Percentiles rank a stretch among this genome's conserved stretches.
Evolutionary conservation across 805 yeast species (phyloP).

Genomic region (Yarrowia keelungensis): DNA sequence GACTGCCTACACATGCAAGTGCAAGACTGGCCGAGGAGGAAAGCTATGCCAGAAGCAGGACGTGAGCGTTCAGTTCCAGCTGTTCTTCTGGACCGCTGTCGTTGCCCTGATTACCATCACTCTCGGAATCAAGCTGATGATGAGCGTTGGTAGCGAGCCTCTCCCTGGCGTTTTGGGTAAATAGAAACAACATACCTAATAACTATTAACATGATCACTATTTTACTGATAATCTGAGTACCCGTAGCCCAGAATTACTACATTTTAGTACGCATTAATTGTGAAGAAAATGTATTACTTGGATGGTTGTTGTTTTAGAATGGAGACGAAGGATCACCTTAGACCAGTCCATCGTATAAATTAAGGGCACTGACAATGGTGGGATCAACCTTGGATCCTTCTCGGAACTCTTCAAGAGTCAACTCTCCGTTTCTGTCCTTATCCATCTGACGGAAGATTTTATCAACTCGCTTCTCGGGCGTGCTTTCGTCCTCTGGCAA

Average conservation of each 20-base stretch:
- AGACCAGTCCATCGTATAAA: constrained; percentile 81
- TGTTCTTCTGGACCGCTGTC: constrained; percentile 71
- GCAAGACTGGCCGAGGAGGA: constrained; percentile 53
- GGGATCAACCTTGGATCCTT: constrained; percentile 79
- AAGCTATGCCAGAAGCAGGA: constrained; percentile 71
- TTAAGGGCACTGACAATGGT: constrained; percentile 77
- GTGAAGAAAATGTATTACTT: neutral
- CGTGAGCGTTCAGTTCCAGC: constrained; percentile 67
- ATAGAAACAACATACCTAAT: neutral
- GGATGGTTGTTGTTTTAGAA: too few species aligned
- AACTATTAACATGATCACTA: too few species aligned
- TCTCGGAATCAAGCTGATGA: constrained; percentile 61
- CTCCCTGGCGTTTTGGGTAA: constrained; percentile 69
- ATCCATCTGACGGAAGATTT: constrained; percentile 77
- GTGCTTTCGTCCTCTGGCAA: constrained; percentile 88
- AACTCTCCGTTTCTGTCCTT: constrained; percentile 73
- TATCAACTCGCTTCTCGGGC: constrained; percentile 84
- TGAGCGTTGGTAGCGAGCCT: constrained; percentile 63
- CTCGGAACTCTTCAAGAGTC: constrained; percentile 82
- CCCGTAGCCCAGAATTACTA: too few species aligned
- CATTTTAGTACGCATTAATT: neutral
- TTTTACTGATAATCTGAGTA: too few species aligned
- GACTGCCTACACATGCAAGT: constrained; percentile 49
- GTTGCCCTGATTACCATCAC: constrained; percentile 57
- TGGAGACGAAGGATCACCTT: constrained; percentile 2